Evolutionary conservation across 2,329 filamentous ascomycete genomes (phyloP).

Genomic region (Talaromyces sp.): DNA sequence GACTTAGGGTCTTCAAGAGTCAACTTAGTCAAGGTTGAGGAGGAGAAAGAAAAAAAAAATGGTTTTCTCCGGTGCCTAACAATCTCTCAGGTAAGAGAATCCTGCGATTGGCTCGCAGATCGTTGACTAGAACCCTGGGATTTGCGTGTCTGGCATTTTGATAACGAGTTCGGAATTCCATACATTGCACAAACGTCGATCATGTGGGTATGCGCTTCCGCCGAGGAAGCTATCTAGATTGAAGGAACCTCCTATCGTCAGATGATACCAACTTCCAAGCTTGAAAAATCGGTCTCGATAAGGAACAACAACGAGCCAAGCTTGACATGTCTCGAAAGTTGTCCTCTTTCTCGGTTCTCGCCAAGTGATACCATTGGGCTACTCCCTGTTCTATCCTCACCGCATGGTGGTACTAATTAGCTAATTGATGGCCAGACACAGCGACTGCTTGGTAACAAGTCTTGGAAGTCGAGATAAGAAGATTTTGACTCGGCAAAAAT

Average conservation of each 20-base stretch:
- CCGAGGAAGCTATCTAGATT: background rate
- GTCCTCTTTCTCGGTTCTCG: background rate
- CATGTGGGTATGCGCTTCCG: background rate
- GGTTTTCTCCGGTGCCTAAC: background rate
- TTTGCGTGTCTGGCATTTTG: background rate
- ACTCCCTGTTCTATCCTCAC: background rate
- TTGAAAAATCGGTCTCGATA: background rate
- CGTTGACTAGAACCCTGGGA: background rate
- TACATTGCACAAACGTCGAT: background rate
- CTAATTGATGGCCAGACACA: background rate
- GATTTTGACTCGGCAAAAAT: background rate
- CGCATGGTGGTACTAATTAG: background rate
- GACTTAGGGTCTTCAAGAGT: background rate
- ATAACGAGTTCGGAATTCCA: background rate
- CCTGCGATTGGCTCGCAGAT: slow-evolving; percentile 1
- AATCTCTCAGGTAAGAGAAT: background rate
- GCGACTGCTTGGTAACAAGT: background rate
- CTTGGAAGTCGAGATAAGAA: slow-evolving; percentile 1
- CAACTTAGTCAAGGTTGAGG: too few relatives aligned
- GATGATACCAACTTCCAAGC: background rate
- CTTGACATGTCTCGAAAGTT: background rate
- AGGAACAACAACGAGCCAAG: background rate
- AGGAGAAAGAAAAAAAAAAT: background rate
- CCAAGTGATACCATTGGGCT: background rate
- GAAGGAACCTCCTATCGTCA: background rate